phyloP scores from a whole-genome alignment of 73 alveolate genomes.

The Symbiodinium pilosum region DNA sequence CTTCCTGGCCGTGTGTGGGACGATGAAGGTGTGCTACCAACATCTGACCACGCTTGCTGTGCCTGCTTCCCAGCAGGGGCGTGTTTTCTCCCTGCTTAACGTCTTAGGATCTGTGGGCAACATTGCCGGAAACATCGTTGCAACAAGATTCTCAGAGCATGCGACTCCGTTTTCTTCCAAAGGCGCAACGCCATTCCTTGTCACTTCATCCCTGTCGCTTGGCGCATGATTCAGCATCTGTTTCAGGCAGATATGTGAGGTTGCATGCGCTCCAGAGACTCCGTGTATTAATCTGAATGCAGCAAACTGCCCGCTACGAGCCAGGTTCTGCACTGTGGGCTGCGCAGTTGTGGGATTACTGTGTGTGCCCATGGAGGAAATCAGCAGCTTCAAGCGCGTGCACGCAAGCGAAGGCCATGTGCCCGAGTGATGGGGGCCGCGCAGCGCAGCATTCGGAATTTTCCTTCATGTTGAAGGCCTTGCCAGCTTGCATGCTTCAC shows the following conservation, averaged over 20 bases:
- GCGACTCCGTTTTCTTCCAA: not conserved
- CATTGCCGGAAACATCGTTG: slow-evolving; percentile 66
- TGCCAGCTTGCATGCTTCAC: too few species aligned
- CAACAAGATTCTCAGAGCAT: slow-evolving; percentile 73
- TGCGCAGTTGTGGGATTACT: slow-evolving; percentile 54
- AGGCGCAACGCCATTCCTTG: slow-evolving; percentile 56
- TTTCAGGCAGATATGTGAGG: too few species aligned
- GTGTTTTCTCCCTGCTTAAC: slow-evolving; percentile 63
- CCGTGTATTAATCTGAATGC: not conserved
- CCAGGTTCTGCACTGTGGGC: slow-evolving; percentile 63
- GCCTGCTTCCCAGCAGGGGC: slow-evolving; percentile 70
- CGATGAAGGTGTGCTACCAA: slow-evolving; percentile 93
- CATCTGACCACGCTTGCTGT: slow-evolving; percentile 79
- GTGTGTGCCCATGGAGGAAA: slow-evolving; percentile 40
- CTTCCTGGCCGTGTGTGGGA: slow-evolving; percentile 80
- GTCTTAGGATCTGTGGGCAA: slow-evolving; percentile 33
- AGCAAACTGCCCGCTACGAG: too few species aligned
- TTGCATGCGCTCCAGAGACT: not conserved
- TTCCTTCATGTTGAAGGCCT: too few species aligned
- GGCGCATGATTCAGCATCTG: not conserved
- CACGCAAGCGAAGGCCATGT: not conserved
- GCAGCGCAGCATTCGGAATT: too few species aligned
- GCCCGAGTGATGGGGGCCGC: not conserved
- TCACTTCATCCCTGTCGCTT: slow-evolving; percentile 20
- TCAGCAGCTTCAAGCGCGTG: not conserved